These are phyloP conservation scores for Solanum habrochaites DNA, from an alignment of 257 asterid genomes.

Conservation along the genomic window DNA sequence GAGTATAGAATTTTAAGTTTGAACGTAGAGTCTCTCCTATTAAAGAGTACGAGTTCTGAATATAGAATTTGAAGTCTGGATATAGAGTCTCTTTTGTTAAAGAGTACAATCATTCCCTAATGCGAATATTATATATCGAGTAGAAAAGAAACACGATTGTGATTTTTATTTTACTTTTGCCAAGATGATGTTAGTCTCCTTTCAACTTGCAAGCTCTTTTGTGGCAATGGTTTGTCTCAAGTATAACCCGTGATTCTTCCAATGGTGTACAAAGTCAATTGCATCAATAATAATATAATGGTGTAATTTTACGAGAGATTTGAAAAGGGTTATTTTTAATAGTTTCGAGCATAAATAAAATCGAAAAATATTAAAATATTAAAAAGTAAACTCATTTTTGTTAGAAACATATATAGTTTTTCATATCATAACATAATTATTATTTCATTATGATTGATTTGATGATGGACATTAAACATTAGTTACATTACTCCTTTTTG, in stretches of 20 bases:
- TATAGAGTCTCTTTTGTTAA: too few relatives aligned
- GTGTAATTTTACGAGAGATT: neutral
- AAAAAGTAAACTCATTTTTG: neutral
- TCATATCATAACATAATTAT: neutral
- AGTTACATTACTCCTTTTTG: neutral
- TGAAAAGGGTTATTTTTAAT: neutral
- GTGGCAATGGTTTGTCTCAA: neutral
- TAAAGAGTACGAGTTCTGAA: accelerated
- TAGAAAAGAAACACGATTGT: neutral
- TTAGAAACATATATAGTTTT: neutral
- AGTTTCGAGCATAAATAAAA: neutral
- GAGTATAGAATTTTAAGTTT: neutral
- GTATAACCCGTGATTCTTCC: neutral
- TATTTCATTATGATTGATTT: neutral
- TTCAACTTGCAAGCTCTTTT: neutral
- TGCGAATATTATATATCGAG: neutral
- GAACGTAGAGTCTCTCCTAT: neutral
- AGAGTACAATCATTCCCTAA: neutral
- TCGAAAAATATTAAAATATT: neutral
- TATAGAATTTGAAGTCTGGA: too few relatives aligned
- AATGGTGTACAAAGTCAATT: neutral
- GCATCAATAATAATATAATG: neutral
- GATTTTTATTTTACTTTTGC: neutral
- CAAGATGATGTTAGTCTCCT: neutral
- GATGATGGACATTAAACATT: neutral